These are phyloP conservation scores for Miamiensis avidus DNA, from an alignment of 169 alveolate species.

Conservation along the genomic window DNA sequence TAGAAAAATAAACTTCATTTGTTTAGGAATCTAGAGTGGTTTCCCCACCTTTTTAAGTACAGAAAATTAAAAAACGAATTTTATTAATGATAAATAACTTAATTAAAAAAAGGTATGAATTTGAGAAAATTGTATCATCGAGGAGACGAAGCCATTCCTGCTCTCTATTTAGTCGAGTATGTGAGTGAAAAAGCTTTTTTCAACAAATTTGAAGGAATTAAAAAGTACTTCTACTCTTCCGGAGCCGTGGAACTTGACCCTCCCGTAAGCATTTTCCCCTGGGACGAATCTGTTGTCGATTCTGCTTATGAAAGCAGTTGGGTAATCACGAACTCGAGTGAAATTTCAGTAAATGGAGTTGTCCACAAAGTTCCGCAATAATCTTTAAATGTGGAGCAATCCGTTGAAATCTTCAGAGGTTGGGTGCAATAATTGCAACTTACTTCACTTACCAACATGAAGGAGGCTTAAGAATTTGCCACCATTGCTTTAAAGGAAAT, in stretches of 20 bases:
- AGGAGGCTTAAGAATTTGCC: constrained; percentile 13
- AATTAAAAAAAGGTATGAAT: constrained; percentile 4
- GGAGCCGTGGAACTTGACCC: constrained; percentile 9
- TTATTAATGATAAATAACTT: too few species aligned
- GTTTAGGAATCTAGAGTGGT: constrained; percentile 43
- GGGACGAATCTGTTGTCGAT: constrained; percentile 42
- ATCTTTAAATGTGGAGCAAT: constrained; percentile 28
- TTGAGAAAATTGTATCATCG: constrained; percentile 40
- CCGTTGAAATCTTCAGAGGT: constrained; percentile 34
- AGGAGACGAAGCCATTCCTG: constrained; percentile 45
- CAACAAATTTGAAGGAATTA: constrained; percentile 45
- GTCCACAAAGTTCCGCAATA: background rate
- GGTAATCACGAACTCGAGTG: constrained; percentile 24
- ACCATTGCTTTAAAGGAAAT: constrained; percentile 23
- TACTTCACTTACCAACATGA: constrained; percentile 2
- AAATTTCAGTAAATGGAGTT: constrained; percentile 8
- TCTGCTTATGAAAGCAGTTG: constrained; percentile 44
- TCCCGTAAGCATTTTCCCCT: constrained; percentile 28
- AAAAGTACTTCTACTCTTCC: constrained; percentile 24
- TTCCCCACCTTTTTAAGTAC: constrained; percentile 45
- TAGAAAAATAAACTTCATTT: constrained; percentile 30
- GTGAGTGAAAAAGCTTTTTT: constrained; percentile 40
- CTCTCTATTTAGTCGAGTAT: constrained; percentile 32
- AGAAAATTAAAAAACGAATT: too few species aligned
- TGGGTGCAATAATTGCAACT: constrained; percentile 37